phyloP scores from a whole-genome alignment of 164 flowering plant genomes.

The Liquidambar formosana region DNA sequence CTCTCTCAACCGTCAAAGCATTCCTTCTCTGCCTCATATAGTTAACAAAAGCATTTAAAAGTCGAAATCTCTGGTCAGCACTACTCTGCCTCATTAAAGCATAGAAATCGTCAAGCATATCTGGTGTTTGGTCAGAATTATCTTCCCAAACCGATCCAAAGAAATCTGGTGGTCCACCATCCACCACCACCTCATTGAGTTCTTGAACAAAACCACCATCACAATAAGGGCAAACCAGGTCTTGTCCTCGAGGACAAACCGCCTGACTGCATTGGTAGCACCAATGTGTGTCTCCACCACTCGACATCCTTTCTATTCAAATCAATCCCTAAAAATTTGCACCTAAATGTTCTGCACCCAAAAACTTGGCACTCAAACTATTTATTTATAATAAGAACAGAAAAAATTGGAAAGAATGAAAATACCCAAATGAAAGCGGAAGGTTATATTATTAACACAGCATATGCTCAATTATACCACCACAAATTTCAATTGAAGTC shows the following conservation, averaged over 20 bases:
- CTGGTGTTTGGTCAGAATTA: constrained; percentile 1
- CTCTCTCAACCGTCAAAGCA: constrained; percentile 18
- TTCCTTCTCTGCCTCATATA: constrained; percentile 28
- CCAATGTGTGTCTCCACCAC: constrained; percentile 46
- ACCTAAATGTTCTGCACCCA: too few relatives aligned
- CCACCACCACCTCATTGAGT: constrained; percentile 23
- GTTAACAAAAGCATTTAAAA: constrained; percentile 28
- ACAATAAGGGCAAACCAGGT: constrained; percentile 35
- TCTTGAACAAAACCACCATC: constrained; percentile 49
- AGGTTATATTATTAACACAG: too few relatives aligned
- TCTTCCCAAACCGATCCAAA: constrained; percentile 8
- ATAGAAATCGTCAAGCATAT: constrained; percentile 9
- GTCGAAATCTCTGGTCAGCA: constrained; percentile 28
- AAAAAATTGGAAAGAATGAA: too few relatives aligned
- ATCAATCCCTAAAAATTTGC: too few relatives aligned
- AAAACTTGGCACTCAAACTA: too few relatives aligned
- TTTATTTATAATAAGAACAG: too few relatives aligned
- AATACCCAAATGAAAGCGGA: too few relatives aligned
- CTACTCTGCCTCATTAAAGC: constrained; percentile 12
- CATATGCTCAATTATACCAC: too few relatives aligned
- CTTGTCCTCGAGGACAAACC: constrained; percentile 24
- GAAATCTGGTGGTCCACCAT: constrained; percentile 11
- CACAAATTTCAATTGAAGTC: too few relatives aligned
- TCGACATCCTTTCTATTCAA: constrained; percentile 25
- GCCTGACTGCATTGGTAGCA: constrained; percentile 41